phyloP scores from a whole-genome alignment of 2,329 filamentous ascomycete genomes.

The Talaromyces sp. region DNA sequence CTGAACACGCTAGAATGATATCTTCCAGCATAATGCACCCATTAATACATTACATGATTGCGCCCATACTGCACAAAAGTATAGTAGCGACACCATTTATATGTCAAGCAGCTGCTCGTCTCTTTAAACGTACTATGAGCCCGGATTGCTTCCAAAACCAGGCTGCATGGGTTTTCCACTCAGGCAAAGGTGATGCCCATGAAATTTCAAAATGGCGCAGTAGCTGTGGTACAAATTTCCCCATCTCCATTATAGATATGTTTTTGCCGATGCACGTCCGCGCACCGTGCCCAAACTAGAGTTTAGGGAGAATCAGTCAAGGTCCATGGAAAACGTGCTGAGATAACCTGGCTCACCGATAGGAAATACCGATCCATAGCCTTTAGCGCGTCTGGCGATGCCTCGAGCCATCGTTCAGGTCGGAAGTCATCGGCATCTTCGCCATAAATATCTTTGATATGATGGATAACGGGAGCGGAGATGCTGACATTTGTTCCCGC shows the following conservation, averaged over 20 bases:
- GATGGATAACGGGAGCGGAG: conserved; percentile 19
- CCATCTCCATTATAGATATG: background rate
- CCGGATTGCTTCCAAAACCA: background rate
- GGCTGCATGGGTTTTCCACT: background rate
- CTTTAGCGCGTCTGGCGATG: background rate
- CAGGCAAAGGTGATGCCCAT: background rate
- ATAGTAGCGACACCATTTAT: no score
- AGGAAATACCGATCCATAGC: background rate
- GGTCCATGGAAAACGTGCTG: background rate
- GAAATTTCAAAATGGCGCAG: background rate
- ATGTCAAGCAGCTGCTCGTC: background rate
- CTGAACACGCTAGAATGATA: no score
- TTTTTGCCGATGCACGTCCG: background rate
- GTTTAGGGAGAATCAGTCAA: background rate
- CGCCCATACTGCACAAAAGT: no score
- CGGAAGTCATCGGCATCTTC: conserved; percentile 17
- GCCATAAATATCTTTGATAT: conserved; percentile 17
- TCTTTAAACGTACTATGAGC: background rate
- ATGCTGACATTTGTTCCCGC: conserved; percentile 18
- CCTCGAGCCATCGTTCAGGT: conserved; percentile 19
- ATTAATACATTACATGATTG: no score
- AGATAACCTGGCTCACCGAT: background rate
- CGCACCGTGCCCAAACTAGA: background rate
- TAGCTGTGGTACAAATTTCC: background rate
- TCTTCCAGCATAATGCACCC: no score